phyloP scores from a whole-genome alignment of 768 basidiomycete species.

The Phanerodontia chrysosporium region DNA sequence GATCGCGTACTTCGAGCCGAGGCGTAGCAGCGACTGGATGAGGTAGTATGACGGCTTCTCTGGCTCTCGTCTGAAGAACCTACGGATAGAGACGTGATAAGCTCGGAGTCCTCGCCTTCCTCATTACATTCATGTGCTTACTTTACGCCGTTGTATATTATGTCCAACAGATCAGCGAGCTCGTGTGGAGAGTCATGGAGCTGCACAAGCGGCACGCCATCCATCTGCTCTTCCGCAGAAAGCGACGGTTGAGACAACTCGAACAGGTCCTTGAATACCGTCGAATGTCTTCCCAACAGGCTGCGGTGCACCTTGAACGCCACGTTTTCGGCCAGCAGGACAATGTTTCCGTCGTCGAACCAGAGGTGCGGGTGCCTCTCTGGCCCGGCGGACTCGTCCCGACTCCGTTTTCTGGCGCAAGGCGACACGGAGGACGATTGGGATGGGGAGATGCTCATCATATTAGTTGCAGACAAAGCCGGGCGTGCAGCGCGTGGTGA shows the following conservation, averaged over 20 bases:
- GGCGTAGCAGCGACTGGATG: background rate
- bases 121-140: background rate
- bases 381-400: background rate
- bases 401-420: background rate
- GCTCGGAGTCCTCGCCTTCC: background rate
- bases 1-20: background rate
- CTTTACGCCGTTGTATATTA: background rate
- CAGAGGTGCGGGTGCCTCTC: background rate
- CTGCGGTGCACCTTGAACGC: constrained; percentile 3
- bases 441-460: background rate
- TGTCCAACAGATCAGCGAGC: background rate
- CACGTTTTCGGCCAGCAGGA: background rate
- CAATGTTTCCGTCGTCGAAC: constrained; percentile 7
- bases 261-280: constrained; percentile 65
- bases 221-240: background rate
- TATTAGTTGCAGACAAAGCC: background rate
- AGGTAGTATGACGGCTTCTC: background rate
- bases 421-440: background rate
- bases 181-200: background rate
- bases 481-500: background rate
- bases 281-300: constrained; percentile 7
- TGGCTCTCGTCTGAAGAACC: background rate
- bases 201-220: background rate
- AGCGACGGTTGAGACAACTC: constrained; percentile 49
- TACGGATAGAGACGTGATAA: background rate